Evolutionary conservation across 345 rosid species (phyloP).

Genomic region (Populus nigra): DNA sequence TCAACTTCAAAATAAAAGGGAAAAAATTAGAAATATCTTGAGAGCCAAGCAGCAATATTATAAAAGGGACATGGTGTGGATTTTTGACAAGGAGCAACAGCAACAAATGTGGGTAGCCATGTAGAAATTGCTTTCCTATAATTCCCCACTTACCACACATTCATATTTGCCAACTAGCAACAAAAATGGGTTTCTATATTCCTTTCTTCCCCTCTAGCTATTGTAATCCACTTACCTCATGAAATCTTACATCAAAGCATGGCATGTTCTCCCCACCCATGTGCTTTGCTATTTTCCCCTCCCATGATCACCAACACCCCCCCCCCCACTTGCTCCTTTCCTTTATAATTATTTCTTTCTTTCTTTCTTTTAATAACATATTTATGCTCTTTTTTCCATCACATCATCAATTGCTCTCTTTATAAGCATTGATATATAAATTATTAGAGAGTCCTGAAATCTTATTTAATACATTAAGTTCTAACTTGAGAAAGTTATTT

Average conservation of each 20-base stretch:
- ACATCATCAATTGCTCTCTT: background rate
- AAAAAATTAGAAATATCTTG: too few species aligned
- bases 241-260: background rate
- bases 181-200: background rate
- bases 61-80: background rate
- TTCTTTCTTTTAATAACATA: background rate
- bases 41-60: background rate
- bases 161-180: background rate
- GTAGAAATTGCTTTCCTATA: background rate
- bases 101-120: background rate
- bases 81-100: background rate
- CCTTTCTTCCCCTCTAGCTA: background rate
- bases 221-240: background rate
- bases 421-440: background rate
- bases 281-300: background rate
- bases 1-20: background rate
- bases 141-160: background rate
- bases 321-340: background rate
- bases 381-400: background rate
- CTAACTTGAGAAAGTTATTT: too few species aligned
- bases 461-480: too few species aligned
- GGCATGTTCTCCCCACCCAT: background rate
- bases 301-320: background rate
- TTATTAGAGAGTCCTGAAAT: too few species aligned
- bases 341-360: background rate